Conservation (phyloP, 768 basidiomycete genomes). For the Amanita muscaria region DNA sequence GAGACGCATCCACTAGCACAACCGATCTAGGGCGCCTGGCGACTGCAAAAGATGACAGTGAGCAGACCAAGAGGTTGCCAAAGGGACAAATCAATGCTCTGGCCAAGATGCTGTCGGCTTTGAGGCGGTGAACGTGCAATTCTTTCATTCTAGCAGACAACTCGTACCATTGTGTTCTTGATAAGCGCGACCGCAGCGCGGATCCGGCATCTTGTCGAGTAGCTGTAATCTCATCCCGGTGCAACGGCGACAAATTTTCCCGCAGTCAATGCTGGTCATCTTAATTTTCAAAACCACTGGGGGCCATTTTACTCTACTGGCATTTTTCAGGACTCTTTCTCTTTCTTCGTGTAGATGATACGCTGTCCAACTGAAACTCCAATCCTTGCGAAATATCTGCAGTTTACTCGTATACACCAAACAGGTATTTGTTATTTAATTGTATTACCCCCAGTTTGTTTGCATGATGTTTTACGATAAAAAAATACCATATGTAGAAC, state of each 20-base stretch:
- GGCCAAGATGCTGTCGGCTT: conserved; percentile 85
- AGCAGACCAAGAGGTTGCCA: conserved; percentile 67
- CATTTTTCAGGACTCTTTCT: conserved; percentile 16
- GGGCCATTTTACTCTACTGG: conserved; percentile 15
- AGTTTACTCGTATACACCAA: conserved; percentile 10
- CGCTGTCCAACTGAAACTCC: conserved; percentile 11
- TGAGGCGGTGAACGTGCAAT: conserved; percentile 44
- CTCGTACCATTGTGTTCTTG: conserved; percentile 5
- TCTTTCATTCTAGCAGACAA: not conserved
- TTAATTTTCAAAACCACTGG: conserved; percentile 2
- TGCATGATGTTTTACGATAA: conserved; percentile 8
- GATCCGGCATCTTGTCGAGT: conserved; percentile 32
- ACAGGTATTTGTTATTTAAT: conserved; percentile 11
- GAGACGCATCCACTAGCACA: conserved; percentile 68
- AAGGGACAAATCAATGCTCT: conserved; percentile 85
- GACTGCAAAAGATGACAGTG: conserved; percentile 34
- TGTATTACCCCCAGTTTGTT: conserved; percentile 5
- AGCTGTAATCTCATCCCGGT: conserved; percentile 19
- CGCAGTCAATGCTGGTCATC: conserved; percentile 4
- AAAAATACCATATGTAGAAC: conserved; percentile 3
- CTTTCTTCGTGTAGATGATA: conserved; percentile 11
- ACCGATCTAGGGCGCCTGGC: conserved; percentile 48
- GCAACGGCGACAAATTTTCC: too few relatives aligned
- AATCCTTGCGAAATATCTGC: conserved; percentile 11
- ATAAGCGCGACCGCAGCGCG: conserved; percentile 17